Percentiles rank a stretch among this genome's conserved stretches.
phyloP scores from a whole-genome alignment of 345 rosid species.

The Turnera subulata region DNA sequence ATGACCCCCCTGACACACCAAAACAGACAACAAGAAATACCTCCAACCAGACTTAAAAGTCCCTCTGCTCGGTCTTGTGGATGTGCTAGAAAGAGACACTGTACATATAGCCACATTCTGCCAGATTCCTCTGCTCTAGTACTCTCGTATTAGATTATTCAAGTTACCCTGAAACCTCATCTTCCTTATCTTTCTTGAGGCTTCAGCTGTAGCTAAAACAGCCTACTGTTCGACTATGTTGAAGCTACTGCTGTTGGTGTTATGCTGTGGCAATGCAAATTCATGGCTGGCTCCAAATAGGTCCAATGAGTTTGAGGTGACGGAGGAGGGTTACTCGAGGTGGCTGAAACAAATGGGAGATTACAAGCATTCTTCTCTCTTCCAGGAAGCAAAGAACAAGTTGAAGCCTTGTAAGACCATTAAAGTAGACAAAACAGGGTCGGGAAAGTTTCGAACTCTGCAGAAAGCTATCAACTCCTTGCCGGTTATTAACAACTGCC shows the following conservation, averaged over 20 bases:
- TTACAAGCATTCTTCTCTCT: slow-evolving; percentile 21
- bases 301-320: slow-evolving; percentile 13
- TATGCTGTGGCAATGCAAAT: slow-evolving; percentile 22
- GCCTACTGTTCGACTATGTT: slow-evolving; percentile 11
- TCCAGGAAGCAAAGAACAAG: slow-evolving; percentile 24
- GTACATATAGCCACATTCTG: slow-evolving; percentile 10
- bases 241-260: slow-evolving; percentile 25
- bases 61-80: slow-evolving; percentile 14
- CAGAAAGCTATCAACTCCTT: slow-evolving; percentile 34
- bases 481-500: slow-evolving; percentile 33
- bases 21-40: slow-evolving; percentile 8
- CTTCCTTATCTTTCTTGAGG: not conserved
- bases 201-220: not conserved
- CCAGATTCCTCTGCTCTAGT: slow-evolving; percentile 18
- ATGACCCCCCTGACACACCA: slow-evolving; percentile 13
- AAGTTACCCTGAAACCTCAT: not conserved
- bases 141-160: slow-evolving; percentile 1
- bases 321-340: slow-evolving; percentile 27
- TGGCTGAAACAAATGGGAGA: slow-evolving; percentile 28
- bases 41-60: not conserved
- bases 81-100: slow-evolving; percentile 7
- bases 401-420: slow-evolving; percentile 33
- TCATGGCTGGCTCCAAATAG: slow-evolving; percentile 7
- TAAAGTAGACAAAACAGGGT: slow-evolving; percentile 21
- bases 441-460: slow-evolving; percentile 21